Evolutionary conservation across 179 eudicot genomes (phyloP).

Genomic region (Actinidia chinensis): DNA sequence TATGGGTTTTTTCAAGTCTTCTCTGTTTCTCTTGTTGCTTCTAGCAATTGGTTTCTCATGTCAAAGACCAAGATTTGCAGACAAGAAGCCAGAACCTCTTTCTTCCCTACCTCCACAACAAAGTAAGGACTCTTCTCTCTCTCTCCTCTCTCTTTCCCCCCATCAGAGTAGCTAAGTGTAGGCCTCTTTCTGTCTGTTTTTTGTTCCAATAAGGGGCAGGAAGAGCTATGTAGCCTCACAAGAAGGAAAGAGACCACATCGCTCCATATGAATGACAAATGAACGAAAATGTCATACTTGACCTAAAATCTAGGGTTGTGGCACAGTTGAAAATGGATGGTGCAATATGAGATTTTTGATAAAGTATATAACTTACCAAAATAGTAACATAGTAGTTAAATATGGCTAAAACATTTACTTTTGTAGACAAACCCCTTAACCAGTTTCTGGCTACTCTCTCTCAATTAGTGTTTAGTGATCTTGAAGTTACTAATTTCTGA

Average conservation of each 20-base stretch:
- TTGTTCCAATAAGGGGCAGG: neutral
- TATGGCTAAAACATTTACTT: too few relatives aligned
- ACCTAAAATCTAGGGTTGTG: too few relatives aligned
- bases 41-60: constrained; percentile 11
- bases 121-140: constrained; percentile 4
- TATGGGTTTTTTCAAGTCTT: constrained; percentile 21
- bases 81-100: constrained; percentile 28
- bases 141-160: constrained; percentile 1
- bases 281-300: too few relatives aligned
- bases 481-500: neutral
- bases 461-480: neutral
- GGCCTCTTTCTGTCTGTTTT: neutral
- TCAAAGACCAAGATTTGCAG: constrained; percentile 15
- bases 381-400: too few relatives aligned
- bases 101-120: constrained; percentile 21
- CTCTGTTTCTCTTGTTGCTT: constrained; percentile 17
- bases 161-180: too few relatives aligned
- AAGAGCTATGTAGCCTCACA: neutral
- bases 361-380: too few relatives aligned
- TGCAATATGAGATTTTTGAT: too few relatives aligned
- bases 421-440: too few relatives aligned
- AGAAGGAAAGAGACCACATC: neutral
- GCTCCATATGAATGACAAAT: neutral
- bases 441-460: too few relatives aligned
- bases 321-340: too few relatives aligned